Base-by-base conservation (phyloP, 2,329 filamentous ascomycete species). In the Whalleya microplaca region DNA sequence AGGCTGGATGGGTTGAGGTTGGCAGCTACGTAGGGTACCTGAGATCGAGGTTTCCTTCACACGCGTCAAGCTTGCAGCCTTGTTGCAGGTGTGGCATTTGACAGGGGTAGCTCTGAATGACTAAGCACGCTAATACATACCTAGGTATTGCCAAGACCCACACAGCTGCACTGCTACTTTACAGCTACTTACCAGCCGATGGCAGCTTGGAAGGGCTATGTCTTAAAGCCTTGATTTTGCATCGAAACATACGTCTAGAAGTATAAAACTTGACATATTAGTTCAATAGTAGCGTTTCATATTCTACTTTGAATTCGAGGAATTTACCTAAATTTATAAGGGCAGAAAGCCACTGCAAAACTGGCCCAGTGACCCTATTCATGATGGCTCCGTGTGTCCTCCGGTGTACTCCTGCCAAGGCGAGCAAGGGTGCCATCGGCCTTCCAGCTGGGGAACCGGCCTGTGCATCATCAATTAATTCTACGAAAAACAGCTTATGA, bases 11-110 rank as follows among this genome's bases (percentile, higher is more conserved):
- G 41, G 50, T 48, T 59, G 61, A 59, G 55, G 57, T 53, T 53
- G 60, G 58, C 52, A 66, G 59, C 62, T n/a, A n/a, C n/a, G n/a
- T n/a, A n/a, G 63, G 48, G 16, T 19, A 21, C 7, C 19, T 45
- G 46, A 57, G 48, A 47, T 52, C 21, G 45, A 46, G 55, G 55
- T 55, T 58, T 42, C 53, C 44, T 37, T 29, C 56, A 61, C 64
- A 62, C 67, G 66, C 66, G 66, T 69, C 63, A 54, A 74, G 70
- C 78, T 80, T 78, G 80, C 73, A 81, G 80, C 81, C 81, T 83
- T 82, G 76, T 55, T 59, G 43, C 45, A 21, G 40, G 29, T 20
- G 41, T 40, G 19, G 43, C 53, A 58, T 29, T 27, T 48, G 48
- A 59, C 57, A 68, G 63, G 66, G 64, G 64, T 67, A 66, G 65